These are phyloP conservation scores for Pontederia paniculata DNA, from an alignment of 176 grass and related monocot genomes.

Conservation along the genomic window DNA sequence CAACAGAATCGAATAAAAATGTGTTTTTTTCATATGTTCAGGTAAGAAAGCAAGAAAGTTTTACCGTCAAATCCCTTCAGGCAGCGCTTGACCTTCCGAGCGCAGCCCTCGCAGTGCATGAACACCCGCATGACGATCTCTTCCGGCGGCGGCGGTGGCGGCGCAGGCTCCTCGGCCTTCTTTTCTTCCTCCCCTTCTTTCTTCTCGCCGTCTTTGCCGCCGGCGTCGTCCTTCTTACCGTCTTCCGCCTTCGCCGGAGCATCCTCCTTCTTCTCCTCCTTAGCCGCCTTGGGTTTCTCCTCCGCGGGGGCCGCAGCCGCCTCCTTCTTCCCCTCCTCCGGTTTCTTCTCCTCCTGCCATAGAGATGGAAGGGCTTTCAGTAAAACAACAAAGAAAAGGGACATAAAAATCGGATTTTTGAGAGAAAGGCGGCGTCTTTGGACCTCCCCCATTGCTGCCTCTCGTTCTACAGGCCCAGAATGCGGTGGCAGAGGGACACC, in stretches of 20 bases:
- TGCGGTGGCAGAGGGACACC: background rate
- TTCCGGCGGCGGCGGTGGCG: slow-evolving; percentile 54
- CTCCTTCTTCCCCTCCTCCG: slow-evolving; percentile 19
- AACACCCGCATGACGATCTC: slow-evolving; percentile 94
- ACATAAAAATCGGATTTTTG: background rate
- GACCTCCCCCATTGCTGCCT: slow-evolving; percentile 10
- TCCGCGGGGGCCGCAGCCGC: slow-evolving; percentile 20
- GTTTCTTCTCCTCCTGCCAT: slow-evolving; percentile 41
- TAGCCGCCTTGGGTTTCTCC: slow-evolving; percentile 30
- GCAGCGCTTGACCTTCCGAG: slow-evolving; percentile 70
- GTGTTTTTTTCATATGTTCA: background rate
- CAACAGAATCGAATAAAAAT: background rate
- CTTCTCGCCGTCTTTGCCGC: slow-evolving; percentile 1
- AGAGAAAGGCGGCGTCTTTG: background rate
- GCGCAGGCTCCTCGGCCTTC: slow-evolving; percentile 16
- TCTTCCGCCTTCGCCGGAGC: slow-evolving; percentile 21
- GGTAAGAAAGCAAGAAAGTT: background rate
- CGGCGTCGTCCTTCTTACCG: slow-evolving; percentile 5
- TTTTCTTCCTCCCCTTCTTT: slow-evolving; percentile 17
- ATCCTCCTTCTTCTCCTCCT: slow-evolving; percentile 24
- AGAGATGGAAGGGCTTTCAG: background rate
- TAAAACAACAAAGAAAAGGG: background rate
- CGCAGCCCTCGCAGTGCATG: slow-evolving; percentile 98
- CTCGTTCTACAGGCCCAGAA: background rate
- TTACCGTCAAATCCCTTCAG: slow-evolving; percentile 74